Conservation (phyloP, 768 basidiomycete genomes). For the Lactarius indigo region DNA sequence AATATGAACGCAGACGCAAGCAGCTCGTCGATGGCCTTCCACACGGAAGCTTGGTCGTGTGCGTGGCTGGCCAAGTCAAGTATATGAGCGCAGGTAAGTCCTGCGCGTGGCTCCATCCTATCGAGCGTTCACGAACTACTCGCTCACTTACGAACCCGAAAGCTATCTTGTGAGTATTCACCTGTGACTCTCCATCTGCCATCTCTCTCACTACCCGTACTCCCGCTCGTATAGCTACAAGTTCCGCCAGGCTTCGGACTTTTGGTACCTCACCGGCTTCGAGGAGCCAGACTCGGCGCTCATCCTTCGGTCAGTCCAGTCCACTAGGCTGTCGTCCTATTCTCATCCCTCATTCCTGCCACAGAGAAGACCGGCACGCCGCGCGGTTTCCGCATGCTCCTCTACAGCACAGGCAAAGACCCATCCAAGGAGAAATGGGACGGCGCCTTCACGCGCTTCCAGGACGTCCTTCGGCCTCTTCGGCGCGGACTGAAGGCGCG, state of each 20-base stretch:
- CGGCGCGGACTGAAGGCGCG: constrained; percentile 71
- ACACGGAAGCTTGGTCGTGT: constrained; percentile 42
- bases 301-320: constrained; percentile 64
- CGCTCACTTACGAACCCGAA: not conserved
- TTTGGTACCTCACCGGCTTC: constrained; percentile 96
- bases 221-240: constrained; percentile 66
- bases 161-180: not conserved
- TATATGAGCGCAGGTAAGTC: constrained; percentile 36
- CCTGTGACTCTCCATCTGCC: not conserved
- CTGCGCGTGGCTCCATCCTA: not conserved
- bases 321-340: not conserved
- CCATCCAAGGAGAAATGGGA: constrained; percentile 86
- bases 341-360: not conserved
- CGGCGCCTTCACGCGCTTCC: constrained; percentile 73
- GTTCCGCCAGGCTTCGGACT: constrained; percentile 87
- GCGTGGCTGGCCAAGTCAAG: constrained; percentile 43
- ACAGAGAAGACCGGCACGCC: constrained; percentile 67
- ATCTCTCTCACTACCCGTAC: not conserved
- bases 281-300: constrained; percentile 90
- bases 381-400: constrained; percentile 79
- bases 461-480: constrained; percentile 67
- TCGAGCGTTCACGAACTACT: not conserved
- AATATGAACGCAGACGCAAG: constrained; percentile 42
- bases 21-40: constrained; percentile 41
- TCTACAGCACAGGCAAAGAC: constrained; percentile 79